phyloP scores from a whole-genome alignment of 768 basidiomycete genomes.

The Porphyrellus cyaneotinctus region DNA sequence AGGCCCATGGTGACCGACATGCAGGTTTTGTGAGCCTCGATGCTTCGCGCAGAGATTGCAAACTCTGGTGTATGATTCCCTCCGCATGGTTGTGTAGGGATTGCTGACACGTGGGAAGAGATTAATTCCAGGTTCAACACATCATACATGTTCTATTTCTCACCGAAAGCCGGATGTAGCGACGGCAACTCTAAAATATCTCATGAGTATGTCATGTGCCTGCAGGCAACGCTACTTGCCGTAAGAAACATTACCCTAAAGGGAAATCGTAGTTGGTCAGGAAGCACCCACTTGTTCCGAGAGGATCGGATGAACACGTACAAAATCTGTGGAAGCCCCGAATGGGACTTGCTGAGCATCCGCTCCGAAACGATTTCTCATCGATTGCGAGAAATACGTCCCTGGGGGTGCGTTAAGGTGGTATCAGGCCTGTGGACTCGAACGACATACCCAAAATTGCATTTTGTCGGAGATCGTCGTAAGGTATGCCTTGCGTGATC shows the following conservation, averaged over 20 bases:
- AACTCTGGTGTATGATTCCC: slow-evolving; percentile 77
- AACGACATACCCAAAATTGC: slow-evolving; percentile 43
- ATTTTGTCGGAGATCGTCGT: slow-evolving; percentile 61
- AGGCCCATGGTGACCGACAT: slow-evolving; percentile 57
- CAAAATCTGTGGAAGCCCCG: slow-evolving; percentile 74
- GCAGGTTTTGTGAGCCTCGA: slow-evolving; percentile 59
- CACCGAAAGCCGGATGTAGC: slow-evolving; percentile 62
- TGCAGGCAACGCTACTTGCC: slow-evolving; percentile 37
- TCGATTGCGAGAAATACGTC: slow-evolving; percentile 48
- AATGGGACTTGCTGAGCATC: slow-evolving; percentile 34
- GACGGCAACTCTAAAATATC: slow-evolving; percentile 49
- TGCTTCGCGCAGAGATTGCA: slow-evolving; percentile 51
- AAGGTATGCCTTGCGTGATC: slow-evolving; percentile 38
- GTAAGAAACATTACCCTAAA: slow-evolving; percentile 71
- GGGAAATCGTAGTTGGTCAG: slow-evolving; percentile 16
- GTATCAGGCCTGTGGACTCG: not conserved
- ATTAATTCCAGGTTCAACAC: slow-evolving; percentile 18
- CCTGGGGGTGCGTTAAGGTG: slow-evolving; percentile 34
- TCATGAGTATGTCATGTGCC: slow-evolving; percentile 13
- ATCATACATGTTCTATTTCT: slow-evolving; percentile 13
- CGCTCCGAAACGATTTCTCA: slow-evolving; percentile 43
- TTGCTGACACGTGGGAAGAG: slow-evolving; percentile 41
- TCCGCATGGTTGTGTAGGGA: slow-evolving; percentile 65
- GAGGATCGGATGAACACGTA: slow-evolving; percentile 34
- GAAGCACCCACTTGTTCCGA: not conserved